Evolutionary conservation across 2,329 filamentous ascomycete species (phyloP).

Genomic region (Amphichorda felina): DNA sequence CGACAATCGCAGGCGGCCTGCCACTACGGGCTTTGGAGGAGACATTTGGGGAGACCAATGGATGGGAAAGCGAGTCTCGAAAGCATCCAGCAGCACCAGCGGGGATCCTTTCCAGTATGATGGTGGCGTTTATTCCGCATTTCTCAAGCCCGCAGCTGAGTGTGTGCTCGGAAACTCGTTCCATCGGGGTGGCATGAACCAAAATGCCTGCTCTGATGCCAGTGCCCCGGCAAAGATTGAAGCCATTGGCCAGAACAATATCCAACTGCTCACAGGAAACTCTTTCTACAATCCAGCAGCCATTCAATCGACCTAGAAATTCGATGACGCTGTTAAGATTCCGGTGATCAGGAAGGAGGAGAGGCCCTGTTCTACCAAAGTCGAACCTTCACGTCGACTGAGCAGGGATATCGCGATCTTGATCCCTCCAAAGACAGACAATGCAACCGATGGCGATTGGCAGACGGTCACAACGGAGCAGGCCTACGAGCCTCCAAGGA

Average conservation of each 20-base stretch:
- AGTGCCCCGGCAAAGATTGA: no score
- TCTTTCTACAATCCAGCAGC: slow-evolving; percentile 24
- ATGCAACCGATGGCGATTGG: slow-evolving; percentile 14
- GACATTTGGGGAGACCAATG: neutral
- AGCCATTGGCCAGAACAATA: no score
- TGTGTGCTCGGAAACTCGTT: slow-evolving; percentile 29
- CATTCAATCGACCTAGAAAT: slow-evolving; percentile 26
- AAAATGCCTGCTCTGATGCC: no score
- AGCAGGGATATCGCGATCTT: slow-evolving; percentile 1
- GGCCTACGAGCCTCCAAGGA: slow-evolving; percentile 10
- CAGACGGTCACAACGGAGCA: slow-evolving; percentile 21
- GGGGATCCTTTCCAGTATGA: slow-evolving; percentile 36
- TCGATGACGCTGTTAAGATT: slow-evolving; percentile 25
- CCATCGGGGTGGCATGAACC: slow-evolving; percentile 9
- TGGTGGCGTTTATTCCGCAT: slow-evolving; percentile 20
- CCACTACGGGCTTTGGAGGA: neutral
- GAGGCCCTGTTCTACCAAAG: neutral
- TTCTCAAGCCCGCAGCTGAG: slow-evolving; percentile 25
- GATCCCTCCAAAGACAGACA: slow-evolving; percentile 1
- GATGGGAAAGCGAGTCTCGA: slow-evolving; percentile 8
- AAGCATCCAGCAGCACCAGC: slow-evolving; percentile 20
- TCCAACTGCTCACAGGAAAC: no score
- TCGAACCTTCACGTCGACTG: neutral
- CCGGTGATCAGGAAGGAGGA: slow-evolving; percentile 12
- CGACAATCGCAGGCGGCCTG: neutral